A percentile compares a stretch with the other conserved stretches of the same genome.
Evolutionary conservation across 768 basidiomycete species (phyloP).

Genomic region (Podaxis mareebaensis): DNA sequence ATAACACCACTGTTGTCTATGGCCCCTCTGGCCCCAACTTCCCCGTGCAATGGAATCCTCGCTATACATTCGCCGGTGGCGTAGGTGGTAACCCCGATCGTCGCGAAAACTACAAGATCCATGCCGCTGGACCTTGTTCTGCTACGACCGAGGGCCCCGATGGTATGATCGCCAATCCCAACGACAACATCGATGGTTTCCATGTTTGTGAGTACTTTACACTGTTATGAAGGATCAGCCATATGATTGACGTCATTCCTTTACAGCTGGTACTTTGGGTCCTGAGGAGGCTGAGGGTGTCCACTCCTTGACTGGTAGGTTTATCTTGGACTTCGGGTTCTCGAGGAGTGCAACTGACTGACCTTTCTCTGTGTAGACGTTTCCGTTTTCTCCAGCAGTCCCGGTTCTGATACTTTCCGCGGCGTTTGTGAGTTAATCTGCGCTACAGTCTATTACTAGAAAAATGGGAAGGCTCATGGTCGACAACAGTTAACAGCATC

Average conservation of each 20-base stretch:
- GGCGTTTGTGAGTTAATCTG: conserved; percentile 37
- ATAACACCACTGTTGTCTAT: conserved; percentile 37
- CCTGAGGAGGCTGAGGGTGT: conserved; percentile 35
- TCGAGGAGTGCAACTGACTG: neutral
- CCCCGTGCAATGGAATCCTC: conserved; percentile 46
- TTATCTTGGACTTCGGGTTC: neutral
- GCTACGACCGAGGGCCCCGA: conserved; percentile 29
- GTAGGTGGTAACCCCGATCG: conserved; percentile 44
- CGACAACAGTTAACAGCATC: conserved; percentile 39
- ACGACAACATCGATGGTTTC: conserved; percentile 36
- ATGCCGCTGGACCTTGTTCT: conserved; percentile 34
- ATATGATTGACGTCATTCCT: neutral
- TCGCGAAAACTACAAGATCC: conserved; percentile 37
- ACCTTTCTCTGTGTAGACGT: conserved; percentile 29
- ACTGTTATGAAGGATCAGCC: neutral
- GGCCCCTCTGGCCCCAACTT: conserved; percentile 44
- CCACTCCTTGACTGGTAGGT: conserved; percentile 38
- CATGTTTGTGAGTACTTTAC: conserved; percentile 24
- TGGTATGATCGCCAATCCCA: conserved; percentile 33
- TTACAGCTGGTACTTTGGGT: conserved; percentile 35
- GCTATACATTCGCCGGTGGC: conserved; percentile 42
- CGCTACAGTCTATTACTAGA: neutral
- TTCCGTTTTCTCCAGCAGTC: conserved; percentile 45
- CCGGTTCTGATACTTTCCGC: conserved; percentile 40
- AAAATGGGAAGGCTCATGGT: neutral